Conservation (phyloP, 2,329 filamentous ascomycete genomes). For the Trichothecium sympodiale region DNA sequence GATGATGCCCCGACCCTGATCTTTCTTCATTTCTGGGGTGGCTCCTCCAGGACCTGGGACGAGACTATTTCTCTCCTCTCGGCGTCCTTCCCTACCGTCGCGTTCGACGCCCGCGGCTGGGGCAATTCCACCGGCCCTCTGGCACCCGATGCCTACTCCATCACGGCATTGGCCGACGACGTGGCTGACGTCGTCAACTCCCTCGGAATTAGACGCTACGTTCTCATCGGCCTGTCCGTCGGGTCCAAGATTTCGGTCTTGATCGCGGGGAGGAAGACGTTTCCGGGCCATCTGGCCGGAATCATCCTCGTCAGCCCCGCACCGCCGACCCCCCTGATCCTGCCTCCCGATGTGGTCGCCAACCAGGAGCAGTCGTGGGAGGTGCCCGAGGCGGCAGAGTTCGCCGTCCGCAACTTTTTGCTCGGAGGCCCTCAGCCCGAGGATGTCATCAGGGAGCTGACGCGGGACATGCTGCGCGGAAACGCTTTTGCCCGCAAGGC, state of each 20-base stretch:
- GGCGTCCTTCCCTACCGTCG: not conserved
- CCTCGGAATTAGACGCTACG: not conserved
- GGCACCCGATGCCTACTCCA: conserved; percentile 1
- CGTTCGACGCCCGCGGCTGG: conserved; percentile 6
- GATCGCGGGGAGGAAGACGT: conserved; percentile 1
- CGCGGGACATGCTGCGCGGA: conserved; percentile 5
- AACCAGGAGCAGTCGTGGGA: conserved; percentile 6
- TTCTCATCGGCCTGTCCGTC: conserved; percentile 7
- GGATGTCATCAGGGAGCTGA: not conserved
- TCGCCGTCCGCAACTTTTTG: conserved; percentile 3
- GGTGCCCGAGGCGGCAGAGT: conserved; percentile 1
- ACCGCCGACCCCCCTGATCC: conserved; percentile 4
- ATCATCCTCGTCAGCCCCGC: conserved; percentile 4
- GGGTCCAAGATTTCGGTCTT: conserved; percentile 5
- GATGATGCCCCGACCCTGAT: conserved; percentile 1
- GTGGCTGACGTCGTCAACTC: conserved; percentile 4
- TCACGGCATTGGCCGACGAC: conserved; percentile 4
- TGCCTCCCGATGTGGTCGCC: conserved; percentile 4
- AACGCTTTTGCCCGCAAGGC: conserved; percentile 1
- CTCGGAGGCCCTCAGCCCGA: not conserved
- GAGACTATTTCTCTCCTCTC: not conserved
- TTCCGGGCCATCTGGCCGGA: conserved; percentile 1
- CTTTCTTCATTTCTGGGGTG: conserved; percentile 8
- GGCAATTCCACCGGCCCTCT: conserved; percentile 5
- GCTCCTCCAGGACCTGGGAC: conserved; percentile 5